Evolutionary conservation across 148 eudicot species (phyloP), one percentile per base, ranked within the genome.

Genomic region (Vaccinium myrtillus): DNA sequence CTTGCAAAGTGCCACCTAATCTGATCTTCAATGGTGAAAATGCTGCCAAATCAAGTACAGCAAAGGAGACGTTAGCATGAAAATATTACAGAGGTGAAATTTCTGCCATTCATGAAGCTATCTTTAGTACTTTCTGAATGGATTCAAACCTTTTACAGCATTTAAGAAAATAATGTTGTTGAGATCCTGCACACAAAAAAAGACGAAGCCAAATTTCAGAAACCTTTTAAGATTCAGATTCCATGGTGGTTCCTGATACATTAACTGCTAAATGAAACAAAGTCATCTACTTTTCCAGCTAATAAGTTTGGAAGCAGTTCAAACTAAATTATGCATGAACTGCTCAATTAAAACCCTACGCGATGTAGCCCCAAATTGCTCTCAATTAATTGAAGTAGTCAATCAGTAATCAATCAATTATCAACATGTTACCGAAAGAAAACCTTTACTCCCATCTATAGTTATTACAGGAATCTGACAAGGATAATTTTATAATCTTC

Each of bases 1-100:
- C 95, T 91, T 96, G 99, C 87, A 96, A 90, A 77, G 95, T 88
- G 55, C 99, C 99, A 6, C 99, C 99, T 39, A 96, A 85, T 88
- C 99, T 91, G 48, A 96, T 88, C 90, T 92, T 96, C 87, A 96
- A 86, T 46, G 98, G 99, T 67, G 97, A 91, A 91, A 96, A 96
- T 10, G 99, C 99, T 96, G 92, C 93, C 88, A 21, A 51, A 39
- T 75, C n/a, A 70, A 49, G 49, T 69, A 32, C 15, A 54, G 19
- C 18, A 16, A 21, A 49, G 12, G 36, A 53, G 65, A 13, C 8
- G 4, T 55, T 7, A 30, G 14, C n/a, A 55, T 32, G 67, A 79
- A 15, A 19, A 54, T 14, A 43, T 15, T 0, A 58, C 36, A 0
- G 65, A 32, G 14, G 63, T 53, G 30, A 16, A 69, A 30, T 8